Evolutionary conservation across 192 early-diverging fungal genomes (phyloP).

Genomic region (Bifiguratus adelaidae): DNA sequence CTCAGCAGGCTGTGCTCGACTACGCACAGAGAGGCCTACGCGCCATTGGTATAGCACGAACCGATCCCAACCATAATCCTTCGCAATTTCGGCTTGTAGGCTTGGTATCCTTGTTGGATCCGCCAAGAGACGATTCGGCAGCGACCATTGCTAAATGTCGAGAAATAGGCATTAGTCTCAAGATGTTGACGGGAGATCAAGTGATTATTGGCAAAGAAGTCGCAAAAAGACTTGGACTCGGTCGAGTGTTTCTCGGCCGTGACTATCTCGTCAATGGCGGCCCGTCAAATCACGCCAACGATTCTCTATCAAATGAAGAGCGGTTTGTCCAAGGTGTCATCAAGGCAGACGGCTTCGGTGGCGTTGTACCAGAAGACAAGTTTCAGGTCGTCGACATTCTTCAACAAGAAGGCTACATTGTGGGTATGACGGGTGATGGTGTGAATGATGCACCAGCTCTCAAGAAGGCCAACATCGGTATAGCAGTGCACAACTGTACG

Average conservation of each 20-base stretch:
- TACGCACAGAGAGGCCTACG: constrained; percentile 77
- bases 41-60: constrained; percentile 87
- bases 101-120: constrained; percentile 86
- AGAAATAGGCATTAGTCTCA: constrained; percentile 81
- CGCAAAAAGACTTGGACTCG: constrained; percentile 84
- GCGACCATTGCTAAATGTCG: constrained; percentile 79
- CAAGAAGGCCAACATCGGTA: constrained; percentile 96
- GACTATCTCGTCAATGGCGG: constrained; percentile 75
- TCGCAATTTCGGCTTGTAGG: constrained; percentile 75
- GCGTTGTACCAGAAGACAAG: constrained; percentile 98
- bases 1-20: constrained; percentile 57
- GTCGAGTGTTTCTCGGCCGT: constrained; percentile 84
- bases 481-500: constrained; percentile 92
- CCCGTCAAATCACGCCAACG: no score
- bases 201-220: constrained; percentile 91
- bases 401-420: constrained; percentile 74
- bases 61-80: constrained; percentile 47
- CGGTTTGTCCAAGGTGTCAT: constrained; percentile 74
- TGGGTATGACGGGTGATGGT: constrained; percentile 97
- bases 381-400: constrained; percentile 93
- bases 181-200: constrained; percentile 98
- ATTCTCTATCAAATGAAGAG: constrained; percentile 70
- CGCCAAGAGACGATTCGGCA: constrained; percentile 81
- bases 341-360: constrained; percentile 91
- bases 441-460: constrained; percentile 97